phyloP scores from a whole-genome alignment of 176 grass and related monocot genomes.

The Aegilops speltoides region DNA sequence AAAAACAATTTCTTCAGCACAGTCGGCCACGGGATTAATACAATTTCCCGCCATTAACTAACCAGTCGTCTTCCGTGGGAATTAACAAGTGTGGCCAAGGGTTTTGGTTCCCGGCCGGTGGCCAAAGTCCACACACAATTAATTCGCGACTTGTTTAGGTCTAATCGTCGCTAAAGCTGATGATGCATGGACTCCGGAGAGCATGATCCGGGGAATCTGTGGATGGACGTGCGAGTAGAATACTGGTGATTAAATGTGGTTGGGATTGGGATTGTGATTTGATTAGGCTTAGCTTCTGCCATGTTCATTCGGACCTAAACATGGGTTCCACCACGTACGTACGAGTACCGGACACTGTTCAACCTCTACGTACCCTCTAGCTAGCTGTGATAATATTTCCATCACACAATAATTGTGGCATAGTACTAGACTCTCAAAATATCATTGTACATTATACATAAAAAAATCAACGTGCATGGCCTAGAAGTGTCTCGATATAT shows the following conservation, averaged over 20 bases:
- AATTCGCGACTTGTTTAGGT: background rate
- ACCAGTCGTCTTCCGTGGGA: background rate
- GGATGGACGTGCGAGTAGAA: constrained; percentile 27
- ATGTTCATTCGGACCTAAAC: background rate
- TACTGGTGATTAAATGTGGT: background rate
- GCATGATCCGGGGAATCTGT: constrained; percentile 40
- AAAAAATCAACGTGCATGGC: background rate
- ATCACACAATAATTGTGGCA: background rate
- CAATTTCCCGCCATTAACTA: background rate
- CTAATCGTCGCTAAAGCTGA: constrained; percentile 6
- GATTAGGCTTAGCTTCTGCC: background rate
- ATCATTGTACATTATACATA: too few species aligned
- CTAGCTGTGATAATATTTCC: background rate
- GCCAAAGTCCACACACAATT: constrained; percentile 3
- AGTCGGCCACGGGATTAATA: background rate
- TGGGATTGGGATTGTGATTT: background rate
- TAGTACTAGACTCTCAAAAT: background rate
- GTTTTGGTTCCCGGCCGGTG: background rate
- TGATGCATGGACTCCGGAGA: background rate
- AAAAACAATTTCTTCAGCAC: background rate
- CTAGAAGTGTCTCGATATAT: background rate
- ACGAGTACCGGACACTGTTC: background rate
- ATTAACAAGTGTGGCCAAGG: background rate
- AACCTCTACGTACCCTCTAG: background rate
- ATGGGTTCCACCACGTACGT: background rate